Evolutionary conservation across 2,329 filamentous ascomycete genomes (phyloP), one percentile per base, ranked within the genome.

Genomic region (Diplodia seriata): DNA sequence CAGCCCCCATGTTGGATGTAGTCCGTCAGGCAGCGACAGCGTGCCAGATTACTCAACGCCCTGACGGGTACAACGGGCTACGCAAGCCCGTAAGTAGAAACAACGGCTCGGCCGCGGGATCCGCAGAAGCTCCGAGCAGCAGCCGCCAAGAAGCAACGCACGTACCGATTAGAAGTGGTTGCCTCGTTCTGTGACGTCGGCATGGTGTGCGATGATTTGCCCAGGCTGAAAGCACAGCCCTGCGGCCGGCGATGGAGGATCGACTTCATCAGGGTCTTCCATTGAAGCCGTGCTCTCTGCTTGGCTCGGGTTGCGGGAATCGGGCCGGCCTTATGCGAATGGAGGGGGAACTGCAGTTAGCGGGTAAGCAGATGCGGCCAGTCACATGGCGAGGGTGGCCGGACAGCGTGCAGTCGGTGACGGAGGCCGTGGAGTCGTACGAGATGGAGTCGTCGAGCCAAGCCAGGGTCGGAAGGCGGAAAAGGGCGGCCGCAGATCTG

Each of bases 81-180:
- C 56, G 56, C 56, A 59, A n/a, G 36, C 20, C n/a, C 33, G 55
- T 26, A 59, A 38, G 56, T 26, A 47, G 56, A 59, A 59, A 47
- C 56, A 29, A 47, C 56, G 56, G 56, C 26, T 62, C 18, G 36
- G 38, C 36, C 36, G 43, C 18, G 55, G 29, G 26, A 18, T 31
- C 57, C 57, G 40, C 57, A 62, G 40, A 62, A 62, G 57, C 14
- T 62, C 57, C 57, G 57, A 62, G 18, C 15, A 62, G 9, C 15
- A 23, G 23, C 5, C 26, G 55, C 33, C 53, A 56, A 29, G 29
- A 33, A 38, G 54, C 15, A 33, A 31, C 18, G 54, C n/a, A 40
- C 29, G 31, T 40, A n/a, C 36, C 38, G 14, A 20, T 36, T n/a
- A 50, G 40, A 29, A 62, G 57, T 62, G 43, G 40, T 29, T 47